Conservation (phyloP, 495 filamentous ascomycete genomes). For the Sordaria brevicollis region DNA sequence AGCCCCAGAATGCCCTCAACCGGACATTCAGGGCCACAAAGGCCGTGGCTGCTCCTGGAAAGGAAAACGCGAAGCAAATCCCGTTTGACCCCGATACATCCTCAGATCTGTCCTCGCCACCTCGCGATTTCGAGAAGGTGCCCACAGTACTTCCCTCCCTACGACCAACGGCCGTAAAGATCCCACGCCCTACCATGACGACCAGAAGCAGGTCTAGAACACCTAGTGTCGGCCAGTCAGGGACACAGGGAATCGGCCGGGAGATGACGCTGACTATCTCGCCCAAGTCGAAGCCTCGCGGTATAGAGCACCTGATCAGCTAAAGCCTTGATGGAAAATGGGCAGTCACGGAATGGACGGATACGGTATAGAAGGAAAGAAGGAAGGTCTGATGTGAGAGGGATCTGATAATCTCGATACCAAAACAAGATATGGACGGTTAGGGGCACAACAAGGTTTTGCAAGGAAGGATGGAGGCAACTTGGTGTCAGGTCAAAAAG, state of each 20-base stretch:
- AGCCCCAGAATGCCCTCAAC: conserved; percentile 25
- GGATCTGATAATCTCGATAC: not conserved
- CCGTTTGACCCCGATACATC: conserved; percentile 6
- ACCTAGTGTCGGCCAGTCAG: not conserved
- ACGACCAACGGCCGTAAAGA: conserved; percentile 6
- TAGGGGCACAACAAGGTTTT: not conserved
- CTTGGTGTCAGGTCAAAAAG: not conserved
- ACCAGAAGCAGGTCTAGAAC: not conserved
- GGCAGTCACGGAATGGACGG: not conserved
- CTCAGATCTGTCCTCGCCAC: conserved; percentile 14
- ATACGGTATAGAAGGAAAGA: not conserved
- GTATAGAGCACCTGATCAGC: conserved; percentile 33
- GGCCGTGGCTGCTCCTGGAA: conserved; percentile 1
- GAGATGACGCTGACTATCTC: conserved; percentile 27
- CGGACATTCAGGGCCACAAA: conserved; percentile 36
- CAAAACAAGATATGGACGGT: not conserved
- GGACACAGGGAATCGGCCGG: not conserved
- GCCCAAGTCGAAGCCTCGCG: conserved; percentile 30
- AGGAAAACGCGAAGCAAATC: conserved; percentile 9
- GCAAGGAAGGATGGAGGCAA: not conserved
- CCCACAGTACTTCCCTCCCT: conserved; percentile 12
- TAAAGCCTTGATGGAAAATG: conserved; percentile 6
- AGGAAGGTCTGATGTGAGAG: not conserved
- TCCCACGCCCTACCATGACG: not conserved
- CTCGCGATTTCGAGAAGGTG: conserved; percentile 2